A percentile compares a stretch with the other conserved stretches of the same genome.
Conservation (phyloP, 169 alveolate species). For the Cryptosporidium ryanae region DNA sequence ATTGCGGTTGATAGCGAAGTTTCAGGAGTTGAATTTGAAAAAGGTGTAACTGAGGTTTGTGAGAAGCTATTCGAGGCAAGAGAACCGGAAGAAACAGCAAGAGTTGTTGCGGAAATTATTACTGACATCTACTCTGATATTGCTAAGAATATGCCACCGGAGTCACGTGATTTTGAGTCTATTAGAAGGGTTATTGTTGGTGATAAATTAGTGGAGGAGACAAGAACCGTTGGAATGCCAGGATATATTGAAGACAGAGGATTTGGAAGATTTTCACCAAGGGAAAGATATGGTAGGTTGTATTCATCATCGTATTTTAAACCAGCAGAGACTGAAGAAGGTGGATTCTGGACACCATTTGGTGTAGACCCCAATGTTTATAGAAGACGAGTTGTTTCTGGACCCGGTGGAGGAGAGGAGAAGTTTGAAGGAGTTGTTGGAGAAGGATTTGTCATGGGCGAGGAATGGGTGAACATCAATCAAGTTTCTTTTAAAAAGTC, state of each 20-base stretch:
- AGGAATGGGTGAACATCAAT: slow-evolving; percentile 15
- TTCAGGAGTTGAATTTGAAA: slow-evolving; percentile 46
- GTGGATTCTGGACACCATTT: slow-evolving; percentile 72
- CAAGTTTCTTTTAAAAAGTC: slow-evolving; percentile 15
- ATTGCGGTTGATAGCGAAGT: slow-evolving; percentile 63
- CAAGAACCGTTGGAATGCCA: slow-evolving; percentile 11
- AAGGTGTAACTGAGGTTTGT: slow-evolving; percentile 38
- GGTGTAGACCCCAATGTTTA: slow-evolving; percentile 17
- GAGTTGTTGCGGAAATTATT: slow-evolving; percentile 16
- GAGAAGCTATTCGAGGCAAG: slow-evolving; percentile 37
- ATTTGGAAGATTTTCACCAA: not conserved
- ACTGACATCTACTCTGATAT: slow-evolving; percentile 65
- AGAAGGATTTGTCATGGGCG: slow-evolving; percentile 39
- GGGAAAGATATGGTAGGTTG: not conserved
- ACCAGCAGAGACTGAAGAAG: slow-evolving; percentile 5
- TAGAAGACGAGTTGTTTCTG: not conserved
- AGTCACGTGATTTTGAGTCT: slow-evolving; percentile 42
- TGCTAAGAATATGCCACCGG: slow-evolving; percentile 71
- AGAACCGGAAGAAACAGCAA: slow-evolving; percentile 33
- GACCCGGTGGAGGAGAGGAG: not conserved
- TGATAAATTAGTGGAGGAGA: slow-evolving; percentile 36
- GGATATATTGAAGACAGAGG: not conserved
- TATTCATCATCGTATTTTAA: slow-evolving; percentile 28
- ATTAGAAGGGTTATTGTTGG: slow-evolving; percentile 36
- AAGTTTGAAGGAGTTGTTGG: slow-evolving; percentile 21